A percentile compares a stretch with the other conserved stretches of the same genome.
Evolutionary conservation across 106 monocot species (phyloP).

Genomic region (Alisma plantagoaquatica): DNA sequence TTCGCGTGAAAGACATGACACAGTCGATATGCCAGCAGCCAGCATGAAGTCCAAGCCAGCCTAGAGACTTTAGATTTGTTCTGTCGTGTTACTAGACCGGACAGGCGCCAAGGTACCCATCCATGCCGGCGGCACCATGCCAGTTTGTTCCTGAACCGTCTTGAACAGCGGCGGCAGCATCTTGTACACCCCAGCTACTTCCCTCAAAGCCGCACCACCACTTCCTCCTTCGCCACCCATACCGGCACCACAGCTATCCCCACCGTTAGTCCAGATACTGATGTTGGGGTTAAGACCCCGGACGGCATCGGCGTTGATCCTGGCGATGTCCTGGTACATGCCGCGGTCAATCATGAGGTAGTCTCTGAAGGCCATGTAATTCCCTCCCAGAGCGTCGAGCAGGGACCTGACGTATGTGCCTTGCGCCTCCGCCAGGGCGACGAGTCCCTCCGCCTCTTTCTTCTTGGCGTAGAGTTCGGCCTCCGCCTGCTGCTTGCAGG

Average conservation of each 20-base stretch:
- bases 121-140: slow-evolving; percentile 66
- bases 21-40: too few relatives aligned
- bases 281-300: slow-evolving; percentile 46
- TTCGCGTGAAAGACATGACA: too few relatives aligned
- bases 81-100: too few relatives aligned
- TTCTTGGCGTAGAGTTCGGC: slow-evolving; percentile 57
- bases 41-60: too few relatives aligned
- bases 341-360: slow-evolving; percentile 56
- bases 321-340: slow-evolving; percentile 43
- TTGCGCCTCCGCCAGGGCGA: slow-evolving; percentile 32
- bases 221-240: too few relatives aligned
- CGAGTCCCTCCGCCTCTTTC: slow-evolving; percentile 36
- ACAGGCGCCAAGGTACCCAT: slow-evolving; percentile 41
- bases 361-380: slow-evolving; percentile 38
- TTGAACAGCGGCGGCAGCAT: slow-evolving; percentile 59
- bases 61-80: too few relatives aligned
- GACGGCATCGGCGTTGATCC: slow-evolving; percentile 40
- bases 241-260: neutral
- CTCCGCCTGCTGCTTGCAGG: slow-evolving; percentile 37
- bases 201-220: slow-evolving; percentile 74
- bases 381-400: slow-evolving; percentile 23
- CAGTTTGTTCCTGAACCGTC: slow-evolving; percentile 62
- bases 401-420: slow-evolving; percentile 21
- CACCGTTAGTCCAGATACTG: slow-evolving; percentile 35
- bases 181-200: slow-evolving; percentile 52